Percentiles rank a stretch among this genome's conserved stretches.
Evolutionary conservation across 257 asterid species (phyloP).

Genomic region (Nicotiana paniculata): DNA sequence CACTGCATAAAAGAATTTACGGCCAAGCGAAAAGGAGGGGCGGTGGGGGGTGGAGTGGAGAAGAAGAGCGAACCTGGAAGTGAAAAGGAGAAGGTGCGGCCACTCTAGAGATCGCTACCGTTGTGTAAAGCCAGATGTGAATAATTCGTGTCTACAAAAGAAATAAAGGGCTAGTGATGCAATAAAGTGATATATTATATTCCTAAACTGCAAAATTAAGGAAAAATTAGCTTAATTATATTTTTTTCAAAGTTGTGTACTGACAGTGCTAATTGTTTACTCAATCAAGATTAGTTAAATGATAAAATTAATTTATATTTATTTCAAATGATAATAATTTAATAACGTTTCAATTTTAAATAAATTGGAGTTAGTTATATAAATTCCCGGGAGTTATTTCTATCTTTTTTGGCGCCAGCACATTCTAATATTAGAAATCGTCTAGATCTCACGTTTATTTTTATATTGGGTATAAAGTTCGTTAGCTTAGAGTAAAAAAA

Average conservation of each 20-base stretch:
- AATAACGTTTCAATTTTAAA: background rate
- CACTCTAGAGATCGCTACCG: background rate
- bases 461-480: too few species aligned
- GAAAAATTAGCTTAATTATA: too few species aligned
- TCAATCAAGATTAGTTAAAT: background rate
- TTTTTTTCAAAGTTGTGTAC: too few species aligned
- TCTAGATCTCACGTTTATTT: background rate
- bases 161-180: background rate
- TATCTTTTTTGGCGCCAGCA: background rate
- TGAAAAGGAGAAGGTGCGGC: background rate
- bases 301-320: background rate
- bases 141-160: background rate
- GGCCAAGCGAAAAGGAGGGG: background rate
- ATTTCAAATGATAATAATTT: background rate
- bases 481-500: too few species aligned
- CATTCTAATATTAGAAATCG: background rate
- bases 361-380: background rate
- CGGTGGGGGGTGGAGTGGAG: background rate
- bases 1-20: background rate
- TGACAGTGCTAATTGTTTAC: too few species aligned
- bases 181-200: background rate
- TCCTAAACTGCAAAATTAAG: too few species aligned
- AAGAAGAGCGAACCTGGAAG: slow-evolving; percentile 5
- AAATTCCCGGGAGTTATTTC: background rate
- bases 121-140: background rate